These are phyloP conservation scores for Rhizoclosmatium sp. DNA, from an alignment of 192 early-diverging fungal genomes.

Conservation along the genomic window DNA sequence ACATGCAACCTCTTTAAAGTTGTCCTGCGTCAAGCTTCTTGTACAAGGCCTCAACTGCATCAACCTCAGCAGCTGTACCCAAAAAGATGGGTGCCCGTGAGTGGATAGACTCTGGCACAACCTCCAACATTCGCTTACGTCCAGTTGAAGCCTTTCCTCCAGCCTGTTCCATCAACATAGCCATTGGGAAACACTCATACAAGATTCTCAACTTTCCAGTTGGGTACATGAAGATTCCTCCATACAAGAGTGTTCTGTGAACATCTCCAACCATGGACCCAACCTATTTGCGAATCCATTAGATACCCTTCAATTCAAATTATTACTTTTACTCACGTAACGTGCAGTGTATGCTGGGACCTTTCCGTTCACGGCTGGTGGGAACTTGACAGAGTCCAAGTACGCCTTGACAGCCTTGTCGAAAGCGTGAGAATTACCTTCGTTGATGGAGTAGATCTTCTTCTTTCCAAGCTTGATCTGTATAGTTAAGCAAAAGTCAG, in stretches of 20 bases:
- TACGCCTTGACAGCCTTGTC: slow-evolving; percentile 87
- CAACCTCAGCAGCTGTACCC: slow-evolving; percentile 89
- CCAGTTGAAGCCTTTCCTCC: slow-evolving; percentile 94
- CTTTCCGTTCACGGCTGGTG: slow-evolving; percentile 67
- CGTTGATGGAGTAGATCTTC: slow-evolving; percentile 99
- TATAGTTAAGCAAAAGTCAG: background rate
- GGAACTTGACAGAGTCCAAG: slow-evolving; percentile 90
- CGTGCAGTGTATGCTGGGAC: slow-evolving; percentile 37
- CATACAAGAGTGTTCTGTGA: slow-evolving; percentile 67
- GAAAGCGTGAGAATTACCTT: slow-evolving; percentile 94
- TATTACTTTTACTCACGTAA: slow-evolving; percentile 4
- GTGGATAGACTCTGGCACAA: slow-evolving; percentile 88
- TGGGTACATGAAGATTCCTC: slow-evolving; percentile 92
- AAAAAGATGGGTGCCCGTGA: slow-evolving; percentile 90
- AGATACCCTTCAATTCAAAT: background rate
- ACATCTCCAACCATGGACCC: slow-evolving; percentile 99
- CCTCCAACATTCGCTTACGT: slow-evolving; percentile 79
- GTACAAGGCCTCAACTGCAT: slow-evolving; percentile 81
- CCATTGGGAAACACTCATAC: slow-evolving; percentile 99
- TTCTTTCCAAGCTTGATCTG: slow-evolving; percentile 64
- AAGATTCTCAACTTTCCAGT: slow-evolving; percentile 93
- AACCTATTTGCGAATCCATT: slow-evolving; percentile 58
- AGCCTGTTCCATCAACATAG: slow-evolving; percentile 91
- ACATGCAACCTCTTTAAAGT: background rate
- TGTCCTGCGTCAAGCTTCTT: slow-evolving; percentile 45